Base-by-base conservation (phyloP, 2,329 filamentous ascomycete genomes). In the Amesomyces nigricolor region DNA sequence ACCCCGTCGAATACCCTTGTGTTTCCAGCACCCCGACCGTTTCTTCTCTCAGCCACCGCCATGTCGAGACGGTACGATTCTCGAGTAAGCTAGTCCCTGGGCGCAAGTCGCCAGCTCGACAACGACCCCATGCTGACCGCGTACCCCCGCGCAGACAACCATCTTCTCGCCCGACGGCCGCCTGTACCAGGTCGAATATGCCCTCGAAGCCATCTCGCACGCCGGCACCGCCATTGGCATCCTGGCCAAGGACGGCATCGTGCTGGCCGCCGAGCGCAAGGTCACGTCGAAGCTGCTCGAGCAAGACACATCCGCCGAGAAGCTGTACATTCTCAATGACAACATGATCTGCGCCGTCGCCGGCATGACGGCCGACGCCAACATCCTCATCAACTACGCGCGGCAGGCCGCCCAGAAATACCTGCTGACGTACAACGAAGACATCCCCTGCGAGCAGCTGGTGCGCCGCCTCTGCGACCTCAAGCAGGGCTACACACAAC, bases 281-380 rank as follows among this genome's bases (percentile, higher is more conserved):
- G 94, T 99, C 67, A 99, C 94, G 59, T 97, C 94, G 76, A 99
- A 99, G 84, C 81, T 99, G 70, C 77, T 99, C 70, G 94, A 99
- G 81, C 95, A 99, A 78, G 94, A 99, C 76, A 99, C 95, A 62
- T 97, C 94, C 53, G 95, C 94, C 49, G 94, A 99, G 86, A 99
- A 99, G 85, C 89, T 99, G 65, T 99, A 99, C 76, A 96, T 96
- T 68, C 78, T 99, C 67, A 99, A 99, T 67, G 94, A 99, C 78
- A 99, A 99, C 80, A 99, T 99, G 95, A 97, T 99, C 75, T 96
- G 91, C 75, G 94, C 94, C 59, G 94, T 99, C 58, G 94, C 94
- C 67, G 94, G 94, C 70, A 97, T 99, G 92, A 99, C 91, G 45
- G 94, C 94, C 69, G 94, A 99, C 71, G 94, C 94, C 73, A 99